Conservation (phyloP, 2,329 filamentous ascomycete genomes). For the Colletotrichum gigasporum region DNA sequence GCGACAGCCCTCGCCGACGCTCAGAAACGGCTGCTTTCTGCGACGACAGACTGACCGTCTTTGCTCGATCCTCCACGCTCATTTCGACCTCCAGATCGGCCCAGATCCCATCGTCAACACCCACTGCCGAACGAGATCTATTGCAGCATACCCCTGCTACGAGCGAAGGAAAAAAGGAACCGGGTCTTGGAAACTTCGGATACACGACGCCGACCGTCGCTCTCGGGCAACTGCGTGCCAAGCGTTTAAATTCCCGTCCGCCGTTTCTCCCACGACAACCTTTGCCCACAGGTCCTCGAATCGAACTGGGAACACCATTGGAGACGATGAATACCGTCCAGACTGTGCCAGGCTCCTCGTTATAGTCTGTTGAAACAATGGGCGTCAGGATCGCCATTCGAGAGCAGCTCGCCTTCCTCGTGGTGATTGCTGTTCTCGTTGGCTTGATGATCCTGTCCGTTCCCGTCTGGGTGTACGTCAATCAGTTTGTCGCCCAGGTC, state of each 20-base stretch:
- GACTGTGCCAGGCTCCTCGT: constrained; percentile 19
- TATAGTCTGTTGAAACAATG: constrained; percentile 31
- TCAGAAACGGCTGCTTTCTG: not conserved
- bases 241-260: not conserved
- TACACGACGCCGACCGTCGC: constrained; percentile 1
- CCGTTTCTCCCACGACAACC: not conserved
- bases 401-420: constrained; percentile 84
- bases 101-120: not conserved
- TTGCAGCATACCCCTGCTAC: not conserved
- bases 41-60: not conserved
- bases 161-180: not conserved
- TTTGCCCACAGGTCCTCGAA: not conserved
- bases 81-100: not conserved
- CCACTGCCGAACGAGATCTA: not conserved
- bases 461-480: constrained; percentile 73
- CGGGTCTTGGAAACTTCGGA: constrained; percentile 8
- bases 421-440: constrained; percentile 78
- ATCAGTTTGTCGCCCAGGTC: constrained; percentile 61
- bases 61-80: not conserved
- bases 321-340: constrained; percentile 30
- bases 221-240: constrained; percentile 14
- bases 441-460: constrained; percentile 82
- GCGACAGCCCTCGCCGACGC: constrained; percentile 1
- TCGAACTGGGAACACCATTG: not conserved
- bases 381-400: constrained; percentile 86